Evolutionary conservation across 345 rosid species (phyloP).

Genomic region (Hypericum perforatum): DNA sequence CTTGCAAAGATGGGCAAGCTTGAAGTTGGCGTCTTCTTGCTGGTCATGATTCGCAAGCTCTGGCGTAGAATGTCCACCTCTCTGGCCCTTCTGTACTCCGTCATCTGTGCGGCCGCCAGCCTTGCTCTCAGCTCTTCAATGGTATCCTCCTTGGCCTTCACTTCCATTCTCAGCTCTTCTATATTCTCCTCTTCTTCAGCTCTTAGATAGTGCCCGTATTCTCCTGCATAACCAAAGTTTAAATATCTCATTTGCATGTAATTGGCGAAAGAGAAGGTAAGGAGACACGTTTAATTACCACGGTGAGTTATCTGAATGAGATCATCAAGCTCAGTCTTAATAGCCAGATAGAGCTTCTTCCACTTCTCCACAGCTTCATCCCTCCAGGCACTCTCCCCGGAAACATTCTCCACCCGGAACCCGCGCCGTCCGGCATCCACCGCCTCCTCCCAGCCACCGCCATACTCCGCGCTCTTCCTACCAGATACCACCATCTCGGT

Average conservation of each 20-base stretch:
- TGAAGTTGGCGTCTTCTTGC: constrained; percentile 10
- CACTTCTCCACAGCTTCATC: constrained; percentile 75
- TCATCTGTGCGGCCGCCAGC: constrained; percentile 34
- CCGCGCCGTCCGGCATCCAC: too few relatives aligned
- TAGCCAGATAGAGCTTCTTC: constrained; percentile 76
- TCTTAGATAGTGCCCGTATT: constrained; percentile 26
- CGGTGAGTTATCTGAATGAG: constrained; percentile 57
- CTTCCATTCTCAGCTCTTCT: constrained; percentile 51
- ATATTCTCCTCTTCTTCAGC: constrained; percentile 35
- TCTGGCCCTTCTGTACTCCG: constrained; percentile 35
- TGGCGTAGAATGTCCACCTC: constrained; percentile 68
- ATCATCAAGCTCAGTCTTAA: constrained; percentile 75
- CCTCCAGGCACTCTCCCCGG: constrained; percentile 53
- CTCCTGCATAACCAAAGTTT: constrained; percentile 14
- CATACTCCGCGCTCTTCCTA: constrained; percentile 18
- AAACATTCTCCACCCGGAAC: constrained; percentile 42
- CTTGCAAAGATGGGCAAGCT: constrained; percentile 5
- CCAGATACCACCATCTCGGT: constrained; percentile 5
- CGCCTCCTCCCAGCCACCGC: constrained; percentile 15
- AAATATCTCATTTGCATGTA: too few relatives aligned
- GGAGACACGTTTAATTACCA: constrained; percentile 8
- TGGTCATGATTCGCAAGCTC: constrained; percentile 50
- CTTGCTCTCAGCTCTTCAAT: constrained; percentile 34
- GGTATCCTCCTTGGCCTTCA: constrained; percentile 35
- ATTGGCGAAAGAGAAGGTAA: too few relatives aligned